Conservation (phyloP, 306 rosid species). For the Acacia melanoxylon region DNA sequence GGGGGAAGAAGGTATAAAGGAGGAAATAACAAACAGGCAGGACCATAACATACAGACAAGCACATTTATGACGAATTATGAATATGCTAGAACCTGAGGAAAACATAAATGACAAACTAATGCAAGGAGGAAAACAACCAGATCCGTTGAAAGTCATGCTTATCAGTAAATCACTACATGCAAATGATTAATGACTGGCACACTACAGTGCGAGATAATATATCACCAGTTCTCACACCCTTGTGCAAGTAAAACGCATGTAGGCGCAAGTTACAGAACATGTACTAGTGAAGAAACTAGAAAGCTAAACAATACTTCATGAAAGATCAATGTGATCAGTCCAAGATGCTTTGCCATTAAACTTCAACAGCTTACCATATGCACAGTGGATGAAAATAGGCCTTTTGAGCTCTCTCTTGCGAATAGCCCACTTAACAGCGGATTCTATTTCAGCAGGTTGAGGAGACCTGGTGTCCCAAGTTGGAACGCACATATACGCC, state of each 20-base stretch:
- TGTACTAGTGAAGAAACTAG: not conserved
- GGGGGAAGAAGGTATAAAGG: not conserved
- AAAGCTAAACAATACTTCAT: not conserved
- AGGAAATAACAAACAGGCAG: not conserved
- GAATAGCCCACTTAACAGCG: constrained; percentile 79
- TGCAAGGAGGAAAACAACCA: not conserved
- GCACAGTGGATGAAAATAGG: constrained; percentile 92
- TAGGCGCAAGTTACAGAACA: not conserved
- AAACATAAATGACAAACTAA: not conserved
- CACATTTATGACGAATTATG: not conserved
- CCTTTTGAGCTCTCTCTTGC: constrained; percentile 61
- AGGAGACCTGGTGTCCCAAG: constrained; percentile 93
- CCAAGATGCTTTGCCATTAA: not conserved
- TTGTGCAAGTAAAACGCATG: not conserved
- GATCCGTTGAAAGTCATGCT: not conserved
- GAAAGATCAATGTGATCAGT: not conserved
- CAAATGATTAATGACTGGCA: not conserved
- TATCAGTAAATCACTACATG: not conserved
- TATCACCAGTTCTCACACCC: not conserved
- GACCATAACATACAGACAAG: not conserved
- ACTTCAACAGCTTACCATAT: constrained; percentile 51
- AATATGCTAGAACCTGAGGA: not conserved
- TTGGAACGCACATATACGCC: constrained; percentile 70
- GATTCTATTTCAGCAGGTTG: constrained; percentile 62
- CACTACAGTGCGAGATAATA: not conserved